Evolutionary conservation across 805 yeast genomes (phyloP).

Genomic region (Zygosaccharomyces bailii): DNA sequence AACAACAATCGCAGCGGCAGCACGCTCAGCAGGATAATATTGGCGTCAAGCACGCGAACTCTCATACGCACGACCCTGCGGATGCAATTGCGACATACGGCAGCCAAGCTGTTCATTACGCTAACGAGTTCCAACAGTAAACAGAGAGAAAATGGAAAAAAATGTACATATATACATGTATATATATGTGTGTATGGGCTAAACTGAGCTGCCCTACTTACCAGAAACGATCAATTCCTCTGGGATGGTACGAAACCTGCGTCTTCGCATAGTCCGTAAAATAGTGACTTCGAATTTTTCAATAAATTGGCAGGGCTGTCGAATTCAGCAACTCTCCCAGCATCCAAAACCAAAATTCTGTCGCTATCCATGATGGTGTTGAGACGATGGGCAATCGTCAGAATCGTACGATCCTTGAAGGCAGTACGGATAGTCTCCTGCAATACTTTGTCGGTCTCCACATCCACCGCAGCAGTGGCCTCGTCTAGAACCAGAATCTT

Average conservation of each 20-base stretch:
- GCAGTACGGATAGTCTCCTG: constrained; percentile 76
- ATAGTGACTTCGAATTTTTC: constrained; percentile 61
- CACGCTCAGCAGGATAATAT: constrained; percentile 1
- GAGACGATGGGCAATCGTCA: constrained; percentile 82
- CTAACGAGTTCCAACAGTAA: constrained; percentile 33
- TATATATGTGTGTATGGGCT: neutral
- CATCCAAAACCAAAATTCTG: constrained; percentile 68
- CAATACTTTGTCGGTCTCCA: constrained; percentile 72
- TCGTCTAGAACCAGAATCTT: constrained; percentile 73
- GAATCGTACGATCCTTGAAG: constrained; percentile 70
- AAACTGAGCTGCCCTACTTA: neutral
- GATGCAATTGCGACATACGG: constrained; percentile 31
- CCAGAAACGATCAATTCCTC: no score
- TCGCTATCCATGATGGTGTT: constrained; percentile 83
- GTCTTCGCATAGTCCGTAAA: constrained; percentile 75
- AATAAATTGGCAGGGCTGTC: constrained; percentile 68
- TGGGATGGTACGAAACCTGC: constrained; percentile 55
- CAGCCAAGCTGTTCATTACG: constrained; percentile 35
- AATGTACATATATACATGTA: constrained; percentile 1
- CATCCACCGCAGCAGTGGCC: constrained; percentile 88
- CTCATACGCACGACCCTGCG: constrained; percentile 12
- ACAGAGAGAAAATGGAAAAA: constrained; percentile 9
- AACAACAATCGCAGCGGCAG: neutral
- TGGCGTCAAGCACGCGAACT: constrained; percentile 9
- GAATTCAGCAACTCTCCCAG: constrained; percentile 72